Conservation (phyloP, 1,284 basidiomycete genomes). For the Mrakiaceae sp. region DNA sequence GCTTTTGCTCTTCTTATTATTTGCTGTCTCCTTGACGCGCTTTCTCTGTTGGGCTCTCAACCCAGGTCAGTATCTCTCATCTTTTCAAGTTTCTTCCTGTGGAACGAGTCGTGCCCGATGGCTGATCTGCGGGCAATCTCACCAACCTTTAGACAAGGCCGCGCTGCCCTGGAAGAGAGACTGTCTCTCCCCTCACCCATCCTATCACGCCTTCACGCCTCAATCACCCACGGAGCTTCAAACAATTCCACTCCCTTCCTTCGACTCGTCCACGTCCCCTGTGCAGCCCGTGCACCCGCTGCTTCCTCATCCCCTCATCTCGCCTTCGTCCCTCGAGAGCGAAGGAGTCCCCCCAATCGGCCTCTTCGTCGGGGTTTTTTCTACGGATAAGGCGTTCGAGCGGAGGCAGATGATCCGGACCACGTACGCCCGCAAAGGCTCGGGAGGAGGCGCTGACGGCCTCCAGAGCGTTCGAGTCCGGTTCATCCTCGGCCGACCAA, state of each 20-base stretch:
- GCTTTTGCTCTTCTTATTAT: not conserved
- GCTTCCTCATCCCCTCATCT: slow-evolving; percentile 30
- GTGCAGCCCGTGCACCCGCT: slow-evolving; percentile 18
- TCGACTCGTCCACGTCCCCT: slow-evolving; percentile 16
- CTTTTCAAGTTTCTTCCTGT: not conserved
- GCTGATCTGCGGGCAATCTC: not conserved
- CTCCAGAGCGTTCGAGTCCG: slow-evolving; percentile 79
- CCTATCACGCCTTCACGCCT: slow-evolving; percentile 27
- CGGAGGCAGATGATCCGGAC: slow-evolving; percentile 79
- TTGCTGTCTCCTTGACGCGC: slow-evolving; percentile 2
- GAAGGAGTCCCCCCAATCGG: slow-evolving; percentile 77
- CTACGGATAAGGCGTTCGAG: slow-evolving; percentile 73
- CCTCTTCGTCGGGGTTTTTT: slow-evolving; percentile 83
- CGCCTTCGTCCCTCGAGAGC: slow-evolving; percentile 28
- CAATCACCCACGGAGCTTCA: slow-evolving; percentile 4
- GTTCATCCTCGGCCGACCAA: slow-evolving; percentile 81
- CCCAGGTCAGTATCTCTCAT: slow-evolving; percentile 10
- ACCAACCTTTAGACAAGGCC: slow-evolving; percentile 70
- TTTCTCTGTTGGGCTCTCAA: slow-evolving; percentile 17
- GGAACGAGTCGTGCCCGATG: not conserved
- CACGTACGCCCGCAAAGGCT: slow-evolving; percentile 73
- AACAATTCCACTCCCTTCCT: slow-evolving; percentile 6
- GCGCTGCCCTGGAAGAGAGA: slow-evolving; percentile 88
- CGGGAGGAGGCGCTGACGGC: slow-evolving; percentile 58
- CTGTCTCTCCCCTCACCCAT: slow-evolving; percentile 51